Conservation (phyloP, 2,329 filamentous ascomycete genomes). For the Ceratocystis ficicola region DNA sequence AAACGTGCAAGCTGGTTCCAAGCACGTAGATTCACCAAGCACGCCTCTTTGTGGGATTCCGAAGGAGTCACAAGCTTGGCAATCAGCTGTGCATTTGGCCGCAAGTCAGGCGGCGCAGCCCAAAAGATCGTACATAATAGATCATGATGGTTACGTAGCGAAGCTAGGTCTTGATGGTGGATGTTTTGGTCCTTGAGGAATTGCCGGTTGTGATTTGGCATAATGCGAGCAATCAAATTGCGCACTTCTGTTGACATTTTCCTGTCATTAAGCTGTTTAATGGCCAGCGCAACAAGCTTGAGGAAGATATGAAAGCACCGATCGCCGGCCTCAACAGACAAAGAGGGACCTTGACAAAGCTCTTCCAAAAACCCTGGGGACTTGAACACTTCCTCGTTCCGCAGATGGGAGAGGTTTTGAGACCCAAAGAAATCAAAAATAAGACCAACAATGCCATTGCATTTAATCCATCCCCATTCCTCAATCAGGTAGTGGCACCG, state of each 20-base stretch:
- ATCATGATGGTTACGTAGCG: conserved; percentile 56
- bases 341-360: conserved; percentile 34
- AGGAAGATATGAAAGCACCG: conserved; percentile 56
- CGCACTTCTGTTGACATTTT: conserved; percentile 42
- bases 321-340: conserved; percentile 44
- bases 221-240: conserved; percentile 48
- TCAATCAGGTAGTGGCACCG: conserved; percentile 52
- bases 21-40: conserved; percentile 49
- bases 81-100: conserved; percentile 43
- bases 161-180: conserved; percentile 48
- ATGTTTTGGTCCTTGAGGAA: conserved; percentile 51
- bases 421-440: conserved; percentile 58
- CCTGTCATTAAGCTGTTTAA: conserved; percentile 39
- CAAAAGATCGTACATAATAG: conserved; percentile 55
- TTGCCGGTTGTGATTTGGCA: conserved; percentile 54
- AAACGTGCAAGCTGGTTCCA: conserved; percentile 53
- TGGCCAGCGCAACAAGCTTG: conserved; percentile 48
- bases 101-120: conserved; percentile 44
- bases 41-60: conserved; percentile 54
- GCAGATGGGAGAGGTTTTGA: conserved; percentile 48
- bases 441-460: conserved; percentile 44
- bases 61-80: conserved; percentile 47
- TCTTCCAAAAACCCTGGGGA: conserved; percentile 51
- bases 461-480: conserved; percentile 54
- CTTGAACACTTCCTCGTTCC: conserved; percentile 50